Base-by-base conservation (phyloP, 768 basidiomycete genomes). In the Leccinum boreale region DNA sequence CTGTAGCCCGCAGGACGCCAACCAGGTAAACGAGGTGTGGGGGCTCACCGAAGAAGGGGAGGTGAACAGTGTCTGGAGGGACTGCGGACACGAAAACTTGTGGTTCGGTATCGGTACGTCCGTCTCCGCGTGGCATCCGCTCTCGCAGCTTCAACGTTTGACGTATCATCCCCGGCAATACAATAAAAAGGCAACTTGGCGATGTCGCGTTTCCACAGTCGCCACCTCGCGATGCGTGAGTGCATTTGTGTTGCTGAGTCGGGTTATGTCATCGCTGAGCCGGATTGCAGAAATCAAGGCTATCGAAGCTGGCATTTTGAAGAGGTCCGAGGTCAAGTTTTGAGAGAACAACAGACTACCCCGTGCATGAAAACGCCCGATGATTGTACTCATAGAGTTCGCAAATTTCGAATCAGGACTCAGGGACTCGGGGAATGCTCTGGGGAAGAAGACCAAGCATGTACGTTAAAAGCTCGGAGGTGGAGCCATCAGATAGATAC, bases 11-110 rank as follows among this genome's bases (percentile, higher is more conserved):
- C 73, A 79, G 33, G 64, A 82, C 2, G 77, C 74, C 0, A 66
- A 76, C 54, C 73, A 77, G 66, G 73, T 85, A 57, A 75, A 78
- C 33, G 71, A 73, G 14, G 69, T 89, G 15, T 84, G 88, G 89
- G 83, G 86, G 17, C 56, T 87, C 49, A 78, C 85, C 59, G 72
- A 77, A 19, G 85, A 91, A 72, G 85, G 86, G 0, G 86, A 89
- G 65, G 65, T 84, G 24, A 70, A 76, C 1, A 77, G 80, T 2
- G 62, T 65, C 21, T 74, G 70, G 69, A 66, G 67, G 51, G 57
- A 70, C 26, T 70, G 60, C 44, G 72, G 73, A 17, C 66, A 74
- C 44, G 69, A 79, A 1, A 78, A 79, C 24, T 50, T 70, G 28
- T 70, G 71, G 69, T 70, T 72, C 21, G 62, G 61, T 29, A 11